Conservation (phyloP, 306 rosid species). For the Canavalia ensiformis region DNA sequence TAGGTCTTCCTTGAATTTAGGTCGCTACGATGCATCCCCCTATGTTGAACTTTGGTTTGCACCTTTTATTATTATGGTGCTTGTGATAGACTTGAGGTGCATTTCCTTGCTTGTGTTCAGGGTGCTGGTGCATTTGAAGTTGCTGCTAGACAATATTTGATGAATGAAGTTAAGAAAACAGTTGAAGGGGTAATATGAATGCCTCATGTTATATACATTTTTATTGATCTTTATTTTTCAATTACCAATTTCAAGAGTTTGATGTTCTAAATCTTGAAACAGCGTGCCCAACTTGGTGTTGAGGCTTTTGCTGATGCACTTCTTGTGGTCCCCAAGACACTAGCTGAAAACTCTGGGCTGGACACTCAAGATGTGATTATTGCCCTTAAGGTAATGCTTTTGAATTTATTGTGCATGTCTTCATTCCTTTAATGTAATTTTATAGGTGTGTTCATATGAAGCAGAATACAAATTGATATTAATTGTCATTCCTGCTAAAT, state of each 20-base stretch:
- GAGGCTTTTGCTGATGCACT: slow-evolving; percentile 98
- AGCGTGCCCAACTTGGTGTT: slow-evolving; percentile 98
- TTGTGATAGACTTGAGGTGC: slow-evolving; percentile 38
- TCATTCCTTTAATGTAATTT: background rate
- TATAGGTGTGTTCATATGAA: background rate
- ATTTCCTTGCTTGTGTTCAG: slow-evolving; percentile 55
- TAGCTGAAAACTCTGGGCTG: slow-evolving; percentile 95
- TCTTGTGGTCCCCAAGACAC: slow-evolving; percentile 97
- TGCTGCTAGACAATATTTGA: slow-evolving; percentile 87
- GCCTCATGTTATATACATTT: background rate
- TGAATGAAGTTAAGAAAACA: slow-evolving; percentile 90
- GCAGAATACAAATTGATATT: background rate
- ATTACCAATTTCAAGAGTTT: background rate
- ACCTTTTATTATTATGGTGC: slow-evolving; percentile 28
- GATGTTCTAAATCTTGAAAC: slow-evolving; percentile 53
- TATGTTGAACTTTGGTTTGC: background rate
- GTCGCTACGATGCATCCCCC: too few relatives aligned
- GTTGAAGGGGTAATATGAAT: slow-evolving; percentile 85
- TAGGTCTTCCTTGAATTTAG: too few relatives aligned
- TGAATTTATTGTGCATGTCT: background rate
- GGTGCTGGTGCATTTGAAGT: slow-evolving; percentile 99
- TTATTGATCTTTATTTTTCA: slow-evolving; percentile 15
- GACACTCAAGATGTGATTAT: slow-evolving; percentile 95
- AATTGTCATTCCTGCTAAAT: slow-evolving; percentile 26
- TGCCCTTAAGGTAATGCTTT: slow-evolving; percentile 70